Evolutionary conservation across 2,329 filamentous ascomycete species (phyloP), one percentile per base, ranked within the genome.

Genomic region (Fusarium irregulare): DNA sequence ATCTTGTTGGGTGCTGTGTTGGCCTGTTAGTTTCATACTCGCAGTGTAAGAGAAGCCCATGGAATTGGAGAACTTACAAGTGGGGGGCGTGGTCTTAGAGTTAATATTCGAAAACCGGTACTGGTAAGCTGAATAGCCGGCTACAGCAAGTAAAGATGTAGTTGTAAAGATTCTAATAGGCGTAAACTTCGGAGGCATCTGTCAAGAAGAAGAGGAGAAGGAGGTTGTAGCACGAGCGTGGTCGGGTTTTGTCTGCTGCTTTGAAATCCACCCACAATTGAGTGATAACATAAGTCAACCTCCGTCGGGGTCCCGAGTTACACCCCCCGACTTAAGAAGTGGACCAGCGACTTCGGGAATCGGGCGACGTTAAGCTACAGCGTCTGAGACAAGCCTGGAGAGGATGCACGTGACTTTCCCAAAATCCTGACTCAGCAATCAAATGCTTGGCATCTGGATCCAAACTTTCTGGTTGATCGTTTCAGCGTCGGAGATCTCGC

Each of bases 1-100:
- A 85, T 85, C 56, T 75, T 83, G 75, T 47, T 70, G 50, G 56
- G 49, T 30, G 60, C 68, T 75, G 56, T 56, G 56, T 57, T 54
- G 60, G 49, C 47, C 45, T 51, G 53, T 76, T 72, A 76, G 74
- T 48, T 48, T 66, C 64, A 65, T 60, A 63, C 46, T 66, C 16
- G 34, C 48, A 57, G 73, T 76, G 74, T 75, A 76, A 76, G 74
- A 74, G 66, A 64, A 56, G 41, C 57, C 47, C 56, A 34, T 57
- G 41, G 49, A 60, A 53, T 64, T 59, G 63, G 48, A 49, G 46
- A 34, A 74, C 71, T 60, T 59, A 76, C 75, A 66, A 62, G 73
- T 45, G 53, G 71, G 59, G 55, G 73, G 59, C 50, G 64, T 69
- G 58, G 70, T 57, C 55, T 71, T 66, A 60, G 60, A 62, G 68